Evolutionary conservation across 495 filamentous ascomycete species (phyloP), one percentile per base, ranked within the genome.

Genomic region (Gamarada debralockiae): DNA sequence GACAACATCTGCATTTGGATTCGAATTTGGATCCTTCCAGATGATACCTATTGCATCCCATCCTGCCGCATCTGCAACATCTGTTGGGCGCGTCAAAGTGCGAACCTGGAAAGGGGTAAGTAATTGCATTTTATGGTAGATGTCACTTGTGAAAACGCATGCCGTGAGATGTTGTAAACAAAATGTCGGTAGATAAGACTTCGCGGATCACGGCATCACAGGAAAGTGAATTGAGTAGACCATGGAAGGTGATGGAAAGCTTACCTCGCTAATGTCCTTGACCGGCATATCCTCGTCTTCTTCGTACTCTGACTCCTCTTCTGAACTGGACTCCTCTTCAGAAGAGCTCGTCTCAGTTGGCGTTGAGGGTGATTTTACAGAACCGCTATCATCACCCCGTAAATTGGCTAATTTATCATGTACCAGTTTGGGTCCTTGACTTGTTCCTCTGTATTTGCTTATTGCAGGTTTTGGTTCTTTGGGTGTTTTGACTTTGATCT

Each of bases 361-460:
- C 53, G 62, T 48, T 63, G 67, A 41, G 59, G 66, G 50, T 65
- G 66, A 10, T 66, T 63, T 24, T 63, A 65, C 48, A 67, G 66
- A 24, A 12, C 40, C 53, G 4, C 49, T 40, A 27, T 56, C 49
- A 24, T 58, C 55, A 18, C 44, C 25, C 44, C 52, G 55, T 10
- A 48, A 15, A 21, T 2, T 42, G 23, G 15, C 34, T 14, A 44
- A 23, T 25, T 53, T 61, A 37, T 25, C 45, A 33, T 20, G 24
- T 25, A 37, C 21, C 3, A 38, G 22, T 22, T 53, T 57, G 25
- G 44, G 18, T 4, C 15, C 33, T 38, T 50, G 25, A 15, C 36
- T 50, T 17, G 56, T 56, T 6, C 55, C 50, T 36, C 58, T 56
- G 18, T 51, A 52, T 39, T 50, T 59, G 43, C 52, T 56, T 17